Conservation (phyloP, 345 rosid genomes). For the Eucalyptus fibrosa region DNA sequence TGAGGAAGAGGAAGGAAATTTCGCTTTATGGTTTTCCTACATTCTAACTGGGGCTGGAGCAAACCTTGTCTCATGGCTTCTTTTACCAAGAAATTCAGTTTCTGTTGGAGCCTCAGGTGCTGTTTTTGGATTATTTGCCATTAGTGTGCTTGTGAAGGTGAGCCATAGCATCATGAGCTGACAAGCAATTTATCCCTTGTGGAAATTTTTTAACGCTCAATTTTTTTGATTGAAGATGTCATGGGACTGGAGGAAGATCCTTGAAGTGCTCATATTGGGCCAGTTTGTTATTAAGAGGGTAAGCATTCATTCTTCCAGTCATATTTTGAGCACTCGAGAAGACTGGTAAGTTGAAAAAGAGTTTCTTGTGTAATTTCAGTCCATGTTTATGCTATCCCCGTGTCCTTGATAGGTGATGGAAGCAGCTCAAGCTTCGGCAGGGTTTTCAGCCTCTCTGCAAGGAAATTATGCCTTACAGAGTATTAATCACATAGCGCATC, state of each 20-base stretch:
- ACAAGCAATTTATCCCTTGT: background rate
- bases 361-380: background rate
- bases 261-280: constrained; percentile 89
- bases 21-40: constrained; percentile 72
- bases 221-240: constrained; percentile 46
- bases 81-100: constrained; percentile 81
- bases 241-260: constrained; percentile 97
- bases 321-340: background rate
- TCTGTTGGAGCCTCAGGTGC: constrained; percentile 96
- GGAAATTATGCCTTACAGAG: constrained; percentile 57
- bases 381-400: background rate
- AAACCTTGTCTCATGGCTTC: constrained; percentile 85
- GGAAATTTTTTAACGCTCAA: background rate
- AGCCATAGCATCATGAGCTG: background rate
- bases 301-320: background rate
- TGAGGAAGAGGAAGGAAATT: constrained; percentile 90
- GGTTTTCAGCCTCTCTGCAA: constrained; percentile 32
- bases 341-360: background rate
- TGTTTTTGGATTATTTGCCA: constrained; percentile 84
- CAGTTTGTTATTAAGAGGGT: constrained; percentile 87
- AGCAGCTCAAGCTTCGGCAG: constrained; percentile 89
- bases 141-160: constrained; percentile 86
- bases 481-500: constrained; percentile 88
- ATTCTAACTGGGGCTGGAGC: constrained; percentile 84
- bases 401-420: constrained; percentile 52